phyloP scores from a whole-genome alignment of 345 rosid genomes.

The Laguncularia racemosa region DNA sequence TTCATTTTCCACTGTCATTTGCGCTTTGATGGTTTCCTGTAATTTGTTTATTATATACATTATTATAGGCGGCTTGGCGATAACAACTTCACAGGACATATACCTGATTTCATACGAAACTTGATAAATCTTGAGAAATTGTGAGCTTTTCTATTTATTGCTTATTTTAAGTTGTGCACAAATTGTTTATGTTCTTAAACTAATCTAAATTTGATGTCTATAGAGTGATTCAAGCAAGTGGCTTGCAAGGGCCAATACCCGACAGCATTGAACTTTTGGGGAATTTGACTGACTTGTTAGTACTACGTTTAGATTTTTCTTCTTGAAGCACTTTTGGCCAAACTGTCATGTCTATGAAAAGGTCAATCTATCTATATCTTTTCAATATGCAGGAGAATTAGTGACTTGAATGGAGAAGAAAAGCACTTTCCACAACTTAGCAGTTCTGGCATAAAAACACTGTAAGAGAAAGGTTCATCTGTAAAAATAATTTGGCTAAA shows the following conservation, averaged over 20 bases:
- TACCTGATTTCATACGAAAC: slow-evolving; percentile 16
- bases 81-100: slow-evolving; percentile 14
- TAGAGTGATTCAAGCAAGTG: slow-evolving; percentile 6
- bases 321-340: neutral
- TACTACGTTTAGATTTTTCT: neutral
- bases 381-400: slow-evolving; percentile 12
- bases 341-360: no score
- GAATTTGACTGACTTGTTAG: slow-evolving; percentile 2
- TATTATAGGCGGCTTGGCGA: slow-evolving; percentile 15
- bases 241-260: slow-evolving; percentile 12
- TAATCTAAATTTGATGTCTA: neutral
- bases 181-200: neutral
- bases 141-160: neutral
- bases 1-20: neutral
- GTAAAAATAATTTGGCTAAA: neutral
- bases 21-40: neutral
- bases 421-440: neutral
- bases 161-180: neutral
- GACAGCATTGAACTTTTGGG: neutral
- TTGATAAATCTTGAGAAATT: neutral
- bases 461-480: slow-evolving; percentile 5
- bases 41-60: no score
- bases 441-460: neutral
- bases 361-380: neutral
- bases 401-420: slow-evolving; percentile 3